Evolutionary conservation across 2,329 filamentous ascomycete genomes (phyloP), one percentile per base, ranked within the genome.

Genomic region (Helicocarpus griseus): DNA sequence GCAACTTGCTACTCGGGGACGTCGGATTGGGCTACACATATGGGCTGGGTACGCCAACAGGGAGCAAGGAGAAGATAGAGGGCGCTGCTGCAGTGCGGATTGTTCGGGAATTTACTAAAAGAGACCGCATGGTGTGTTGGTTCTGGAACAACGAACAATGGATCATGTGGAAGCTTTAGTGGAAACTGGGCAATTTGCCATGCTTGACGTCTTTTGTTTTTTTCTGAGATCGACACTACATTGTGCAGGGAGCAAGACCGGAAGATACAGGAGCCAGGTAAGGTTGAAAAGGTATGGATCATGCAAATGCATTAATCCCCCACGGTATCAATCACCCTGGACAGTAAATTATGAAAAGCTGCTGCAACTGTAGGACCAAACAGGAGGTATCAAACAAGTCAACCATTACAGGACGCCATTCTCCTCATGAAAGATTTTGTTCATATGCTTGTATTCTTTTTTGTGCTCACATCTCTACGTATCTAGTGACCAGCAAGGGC

Each of bases 401-500:
- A 47, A 47, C 31, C 19, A 36, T 47, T 35, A 35, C 31, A 67
- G 65, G 65, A 67, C 59, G 60, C 57, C 61, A 61, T 65, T 61
- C 62, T 59, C 58, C 59, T 55, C 57, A 60, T 58, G 59, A 61
- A 62, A 58, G 64, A 64, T 57, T 52, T 56, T 61, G 57, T 57
- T 56, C 59, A 60, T 60, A 17, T 36, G 41, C 24, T n/a, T n/a
- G 31, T 45, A 45, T 35, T 26, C 52, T 24, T 53, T 56, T 53
- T 22, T 50, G 55, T 54, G 45, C 48, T 21, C 35, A 29, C 53
- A 60, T 41, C 38, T 29, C 35, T 47, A 47, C 29, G 21, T n/a
- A 47, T 63, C 69, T 77, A 77, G 63, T 75, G 68, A 51, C 72
- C 69, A 65, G 78, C 76, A 63, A 79, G 63, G 64, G 76, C 73